Evolutionary conservation across 352 stramenopile genomes (phyloP).

Genomic region (Globisporangium recalcitrans): DNA sequence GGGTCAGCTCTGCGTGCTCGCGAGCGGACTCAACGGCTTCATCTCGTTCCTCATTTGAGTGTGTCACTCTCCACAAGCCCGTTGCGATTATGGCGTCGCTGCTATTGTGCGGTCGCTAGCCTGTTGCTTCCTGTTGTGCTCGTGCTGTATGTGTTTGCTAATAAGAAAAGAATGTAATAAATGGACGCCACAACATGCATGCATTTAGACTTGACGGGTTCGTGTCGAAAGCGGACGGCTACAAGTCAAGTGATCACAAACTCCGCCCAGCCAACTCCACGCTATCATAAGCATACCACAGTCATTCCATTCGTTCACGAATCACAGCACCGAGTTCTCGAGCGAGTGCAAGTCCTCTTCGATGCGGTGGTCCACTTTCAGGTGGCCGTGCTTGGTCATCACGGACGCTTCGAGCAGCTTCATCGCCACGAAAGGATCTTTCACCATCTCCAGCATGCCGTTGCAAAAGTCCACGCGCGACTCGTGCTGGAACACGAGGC

Average conservation of each 20-base stretch:
- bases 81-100: neutral
- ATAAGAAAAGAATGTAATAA: no score
- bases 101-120: no score
- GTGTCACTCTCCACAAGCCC: no score
- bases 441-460: slow-evolving; percentile 43
- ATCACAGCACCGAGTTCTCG: slow-evolving; percentile 26
- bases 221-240: no score
- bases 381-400: slow-evolving; percentile 58
- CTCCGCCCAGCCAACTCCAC: neutral
- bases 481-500: slow-evolving; percentile 55
- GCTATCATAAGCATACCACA: neutral
- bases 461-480: slow-evolving; percentile 42
- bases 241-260: no score
- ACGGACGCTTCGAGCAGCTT: slow-evolving; percentile 44
- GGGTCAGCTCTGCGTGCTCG: slow-evolving; percentile 35
- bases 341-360: slow-evolving; percentile 38
- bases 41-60: slow-evolving; percentile 26
- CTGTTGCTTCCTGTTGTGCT: no score
- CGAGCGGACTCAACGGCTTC: slow-evolving; percentile 31
- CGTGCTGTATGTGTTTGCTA: no score
- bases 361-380: slow-evolving; percentile 34
- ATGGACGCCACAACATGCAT: no score
- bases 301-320: neutral
- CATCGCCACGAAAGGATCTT: slow-evolving; percentile 49
- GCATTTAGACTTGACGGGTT: no score